Percentiles rank a stretch among this genome's conserved stretches.
Evolutionary conservation across 257 asterid species (phyloP).

Genomic region (Ligustrum vulgare): DNA sequence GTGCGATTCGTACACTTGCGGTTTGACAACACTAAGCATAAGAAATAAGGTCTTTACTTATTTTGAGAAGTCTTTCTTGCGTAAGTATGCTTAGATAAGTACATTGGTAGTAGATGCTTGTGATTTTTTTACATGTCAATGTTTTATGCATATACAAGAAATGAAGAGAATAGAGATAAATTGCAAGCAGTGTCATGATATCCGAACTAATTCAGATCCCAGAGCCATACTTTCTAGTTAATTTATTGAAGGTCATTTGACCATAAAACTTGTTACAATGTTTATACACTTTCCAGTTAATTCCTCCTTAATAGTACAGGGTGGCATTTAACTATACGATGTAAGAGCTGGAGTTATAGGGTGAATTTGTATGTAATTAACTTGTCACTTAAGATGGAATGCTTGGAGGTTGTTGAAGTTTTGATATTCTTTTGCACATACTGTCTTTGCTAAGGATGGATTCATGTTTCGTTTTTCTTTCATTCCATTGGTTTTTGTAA

Average conservation of each 20-base stretch:
- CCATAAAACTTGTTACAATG: conserved; percentile 35
- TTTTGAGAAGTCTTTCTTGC: background rate
- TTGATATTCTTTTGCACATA: conserved; percentile 62
- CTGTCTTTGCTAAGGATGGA: conserved; percentile 26
- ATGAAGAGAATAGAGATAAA: conserved; percentile 63
- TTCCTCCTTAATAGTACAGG: conserved; percentile 22
- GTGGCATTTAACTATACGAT: conserved; percentile 24
- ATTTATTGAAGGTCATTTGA: conserved; percentile 1
- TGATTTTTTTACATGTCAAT: background rate
- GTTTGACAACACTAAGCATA: background rate
- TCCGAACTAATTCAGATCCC: conserved; percentile 68
- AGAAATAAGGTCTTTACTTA: background rate
- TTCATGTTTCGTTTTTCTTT: no score
- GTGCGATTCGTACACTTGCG: no score
- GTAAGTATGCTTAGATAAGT: background rate
- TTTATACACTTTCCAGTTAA: conserved; percentile 29
- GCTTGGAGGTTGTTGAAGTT: conserved; percentile 37
- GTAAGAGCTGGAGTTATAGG: conserved; percentile 56
- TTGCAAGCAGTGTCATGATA: conserved; percentile 42
- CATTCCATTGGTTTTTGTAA: no score
- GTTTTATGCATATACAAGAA: conserved; percentile 43
- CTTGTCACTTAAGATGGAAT: conserved; percentile 29
- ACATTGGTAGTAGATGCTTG: background rate
- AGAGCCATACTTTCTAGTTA: conserved; percentile 76
- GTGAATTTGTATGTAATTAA: conserved; percentile 28